Evolutionary conservation across 2,329 filamentous ascomycete genomes (phyloP).

Genomic region (Hymenoscyphus albidus): DNA sequence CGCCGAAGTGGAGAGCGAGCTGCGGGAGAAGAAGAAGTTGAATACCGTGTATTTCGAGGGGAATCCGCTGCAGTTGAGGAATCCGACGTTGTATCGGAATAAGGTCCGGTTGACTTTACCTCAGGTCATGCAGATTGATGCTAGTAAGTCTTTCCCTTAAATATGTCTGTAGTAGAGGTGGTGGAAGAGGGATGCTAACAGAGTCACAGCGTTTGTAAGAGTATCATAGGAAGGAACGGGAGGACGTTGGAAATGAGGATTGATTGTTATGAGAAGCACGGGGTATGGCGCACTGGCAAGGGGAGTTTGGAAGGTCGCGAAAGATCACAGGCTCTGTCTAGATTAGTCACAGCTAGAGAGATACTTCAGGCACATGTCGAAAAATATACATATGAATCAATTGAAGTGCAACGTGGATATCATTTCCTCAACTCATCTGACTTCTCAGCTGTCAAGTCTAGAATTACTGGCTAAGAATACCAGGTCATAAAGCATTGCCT

Average conservation of each 20-base stretch:
- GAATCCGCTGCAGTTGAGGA: slow-evolving; percentile 77
- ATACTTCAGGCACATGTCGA: not conserved
- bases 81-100: slow-evolving; percentile 85
- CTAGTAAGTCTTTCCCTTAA: slow-evolving; percentile 63
- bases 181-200: not conserved
- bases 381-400: not conserved
- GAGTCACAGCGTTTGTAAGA: slow-evolving; percentile 30
- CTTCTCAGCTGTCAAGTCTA: not conserved
- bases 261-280: slow-evolving; percentile 3
- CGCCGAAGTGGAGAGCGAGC: slow-evolving; percentile 71
- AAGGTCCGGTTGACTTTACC: slow-evolving; percentile 87
- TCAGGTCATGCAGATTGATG: slow-evolving; percentile 90
- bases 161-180: not conserved
- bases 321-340: not conserved
- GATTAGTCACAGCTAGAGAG: not conserved
- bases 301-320: slow-evolving; percentile 5
- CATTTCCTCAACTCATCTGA: not conserved
- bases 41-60: slow-evolving; percentile 96
- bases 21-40: slow-evolving; percentile 74
- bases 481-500: not conserved
- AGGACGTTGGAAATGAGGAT: not conserved
- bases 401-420: not conserved
- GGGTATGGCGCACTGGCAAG: slow-evolving; percentile 9
- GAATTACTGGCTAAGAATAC: not conserved
- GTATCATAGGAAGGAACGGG: slow-evolving; percentile 28